These are phyloP conservation scores for Aspergillus clavatus DNA, from an alignment of 2,329 filamentous ascomycete genomes.

Conservation along the genomic window DNA sequence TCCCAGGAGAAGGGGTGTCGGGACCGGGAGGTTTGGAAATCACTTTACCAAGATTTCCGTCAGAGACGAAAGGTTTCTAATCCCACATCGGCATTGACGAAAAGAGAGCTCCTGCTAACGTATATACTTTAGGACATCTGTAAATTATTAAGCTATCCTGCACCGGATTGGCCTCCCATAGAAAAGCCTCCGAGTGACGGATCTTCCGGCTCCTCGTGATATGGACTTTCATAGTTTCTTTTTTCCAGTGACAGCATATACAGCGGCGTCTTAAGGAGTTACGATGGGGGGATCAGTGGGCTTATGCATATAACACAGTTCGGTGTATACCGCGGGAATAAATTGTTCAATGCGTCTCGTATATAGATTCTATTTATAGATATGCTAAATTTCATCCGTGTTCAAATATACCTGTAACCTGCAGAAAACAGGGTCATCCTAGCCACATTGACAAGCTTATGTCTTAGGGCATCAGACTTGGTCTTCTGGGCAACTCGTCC, in stretches of 20 bases:
- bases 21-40: constrained; percentile 35
- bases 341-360: too few relatives aligned
- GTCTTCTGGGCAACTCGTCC: too few relatives aligned
- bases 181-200: not conserved
- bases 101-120: constrained; percentile 5
- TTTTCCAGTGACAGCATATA: not conserved
- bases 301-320: too few relatives aligned
- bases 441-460: too few relatives aligned
- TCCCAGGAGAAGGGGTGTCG: constrained; percentile 34
- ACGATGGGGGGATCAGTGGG: too few relatives aligned
- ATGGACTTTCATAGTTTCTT: not conserved
- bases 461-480: too few relatives aligned
- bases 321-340: too few relatives aligned
- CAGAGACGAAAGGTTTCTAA: constrained; percentile 20
- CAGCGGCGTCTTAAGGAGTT: not conserved
- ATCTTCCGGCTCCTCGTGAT: not conserved
- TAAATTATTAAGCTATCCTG: constrained; percentile 35
- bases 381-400: too few relatives aligned
- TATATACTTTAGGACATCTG: constrained; percentile 24
- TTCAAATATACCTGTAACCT: too few relatives aligned
- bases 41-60: constrained; percentile 36
- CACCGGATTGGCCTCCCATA: constrained; percentile 27
- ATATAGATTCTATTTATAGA: too few relatives aligned
- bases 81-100: not conserved
- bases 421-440: too few relatives aligned